These are phyloP conservation scores for Apiotrichum mycotoxinovorans DNA, from an alignment of 1,284 basidiomycete species.

Conservation along the genomic window DNA sequence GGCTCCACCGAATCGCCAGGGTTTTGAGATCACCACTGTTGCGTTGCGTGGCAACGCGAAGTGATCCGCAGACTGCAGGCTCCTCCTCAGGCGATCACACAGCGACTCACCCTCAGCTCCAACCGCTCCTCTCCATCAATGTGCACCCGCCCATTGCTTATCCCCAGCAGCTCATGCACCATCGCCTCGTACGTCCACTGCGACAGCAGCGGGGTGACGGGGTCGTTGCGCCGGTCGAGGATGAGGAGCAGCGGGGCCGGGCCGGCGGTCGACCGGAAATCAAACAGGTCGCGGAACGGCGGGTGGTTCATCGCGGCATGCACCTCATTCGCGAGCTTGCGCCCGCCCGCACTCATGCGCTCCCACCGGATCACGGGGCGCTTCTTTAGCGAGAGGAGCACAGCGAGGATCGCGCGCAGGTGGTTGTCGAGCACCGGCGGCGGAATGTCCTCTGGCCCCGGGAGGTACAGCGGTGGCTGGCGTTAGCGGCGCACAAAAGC, in stretches of 20 bases:
- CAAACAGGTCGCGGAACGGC: conserved; percentile 53
- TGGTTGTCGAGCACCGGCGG: conserved; percentile 70
- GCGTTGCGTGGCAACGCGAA: no score
- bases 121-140: conserved; percentile 80
- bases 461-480: conserved; percentile 53
- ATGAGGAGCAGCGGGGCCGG: conserved; percentile 56
- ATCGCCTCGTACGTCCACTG: conserved; percentile 99
- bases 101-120: conserved; percentile 69
- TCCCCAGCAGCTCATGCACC: conserved; percentile 94
- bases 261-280: conserved; percentile 55
- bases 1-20: no score
- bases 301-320: conserved; percentile 54
- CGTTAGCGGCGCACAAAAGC: not conserved
- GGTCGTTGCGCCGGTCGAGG: conserved; percentile 88
- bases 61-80: no score
- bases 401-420: conserved; percentile 77
- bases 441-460: conserved; percentile 55
- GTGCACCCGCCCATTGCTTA: conserved; percentile 87
- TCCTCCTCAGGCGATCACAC: no score
- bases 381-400: conserved; percentile 92
- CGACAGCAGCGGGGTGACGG: conserved; percentile 92
- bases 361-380: conserved; percentile 90
- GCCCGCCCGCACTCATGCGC: conserved; percentile 85
- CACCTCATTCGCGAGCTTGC: conserved; percentile 80
- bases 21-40: no score